Evolutionary conservation across 768 basidiomycete species (phyloP).

Genomic region (Udeniomyces megalosporus): DNA sequence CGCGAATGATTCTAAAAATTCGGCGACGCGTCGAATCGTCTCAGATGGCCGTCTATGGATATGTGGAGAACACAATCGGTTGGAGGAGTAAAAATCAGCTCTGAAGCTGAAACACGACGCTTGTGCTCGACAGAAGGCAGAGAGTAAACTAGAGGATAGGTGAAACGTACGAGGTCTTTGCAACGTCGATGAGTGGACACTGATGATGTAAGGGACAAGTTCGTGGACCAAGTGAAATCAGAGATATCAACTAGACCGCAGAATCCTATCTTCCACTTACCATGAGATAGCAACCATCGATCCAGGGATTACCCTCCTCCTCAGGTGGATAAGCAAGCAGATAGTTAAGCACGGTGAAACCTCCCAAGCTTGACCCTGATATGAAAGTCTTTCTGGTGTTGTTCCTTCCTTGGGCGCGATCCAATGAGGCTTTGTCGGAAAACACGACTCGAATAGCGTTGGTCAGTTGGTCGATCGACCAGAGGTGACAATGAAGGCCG

Average conservation of each 20-base stretch:
- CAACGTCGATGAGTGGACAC: slow-evolving; percentile 5
- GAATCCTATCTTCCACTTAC: too few relatives aligned
- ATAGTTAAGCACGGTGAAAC: slow-evolving; percentile 1
- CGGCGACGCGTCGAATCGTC: not conserved
- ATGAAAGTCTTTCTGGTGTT: not conserved
- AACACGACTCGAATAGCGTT: not conserved
- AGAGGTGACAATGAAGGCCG: slow-evolving; percentile 4
- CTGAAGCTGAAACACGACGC: too few relatives aligned
- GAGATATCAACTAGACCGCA: too few relatives aligned
- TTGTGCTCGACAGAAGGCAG: too few relatives aligned
- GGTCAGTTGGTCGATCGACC: not conserved
- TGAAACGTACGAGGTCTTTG: not conserved
- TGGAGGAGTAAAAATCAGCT: too few relatives aligned
- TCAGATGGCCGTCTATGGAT: slow-evolving; percentile 7
- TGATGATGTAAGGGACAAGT: too few relatives aligned
- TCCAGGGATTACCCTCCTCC: not conserved
- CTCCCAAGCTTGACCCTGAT: slow-evolving; percentile 4
- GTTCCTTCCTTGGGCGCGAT: not conserved
- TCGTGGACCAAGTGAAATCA: too few relatives aligned
- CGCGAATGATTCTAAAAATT: not conserved
- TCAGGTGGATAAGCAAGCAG: slow-evolving; percentile 2
- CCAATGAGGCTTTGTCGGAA: not conserved
- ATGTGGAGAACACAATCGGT: too few relatives aligned
- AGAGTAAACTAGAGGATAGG: too few relatives aligned
- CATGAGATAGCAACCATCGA: slow-evolving; percentile 5